phyloP scores from a whole-genome alignment of 2,329 filamentous ascomycete genomes.

The Dactylellina parvicollis region DNA sequence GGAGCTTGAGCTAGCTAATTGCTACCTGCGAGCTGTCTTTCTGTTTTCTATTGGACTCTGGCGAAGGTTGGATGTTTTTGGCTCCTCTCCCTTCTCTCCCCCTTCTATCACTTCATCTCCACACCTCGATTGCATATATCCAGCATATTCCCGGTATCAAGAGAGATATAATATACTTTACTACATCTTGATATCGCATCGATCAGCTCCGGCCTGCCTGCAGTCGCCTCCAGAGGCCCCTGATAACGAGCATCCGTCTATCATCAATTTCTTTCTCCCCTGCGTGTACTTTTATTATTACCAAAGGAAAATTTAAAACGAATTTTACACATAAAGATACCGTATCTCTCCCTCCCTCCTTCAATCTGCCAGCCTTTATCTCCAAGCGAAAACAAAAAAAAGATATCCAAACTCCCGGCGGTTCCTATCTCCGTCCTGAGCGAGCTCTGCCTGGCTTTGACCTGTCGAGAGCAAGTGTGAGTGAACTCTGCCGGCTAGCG shows the following conservation, averaged over 20 bases:
- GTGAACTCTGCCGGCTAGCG: conserved; percentile 10
- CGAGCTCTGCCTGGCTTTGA: conserved; percentile 34
- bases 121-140: conserved; percentile 34
- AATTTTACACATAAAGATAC: conserved; percentile 37
- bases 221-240: background rate
- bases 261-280: background rate
- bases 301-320: conserved; percentile 36
- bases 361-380: conserved; percentile 24
- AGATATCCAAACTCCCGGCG: conserved; percentile 39
- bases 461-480: conserved; percentile 7
- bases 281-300: conserved; percentile 50
- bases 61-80: background rate
- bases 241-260: conserved; percentile 24
- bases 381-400: conserved; percentile 2
- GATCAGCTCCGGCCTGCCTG: conserved; percentile 15
- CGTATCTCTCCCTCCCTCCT: conserved; percentile 26
- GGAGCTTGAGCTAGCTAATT: conserved; percentile 24
- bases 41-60: background rate
- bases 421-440: conserved; percentile 33
- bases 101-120: conserved; percentile 2
- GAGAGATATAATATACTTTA: background rate
- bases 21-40: background rate
- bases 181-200: conserved; percentile 17
- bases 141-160: conserved; percentile 32
- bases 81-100: background rate